These are phyloP conservation scores for Endocarpon pusillum DNA, from an alignment of 495 filamentous ascomycete genomes.

Conservation along the genomic window DNA sequence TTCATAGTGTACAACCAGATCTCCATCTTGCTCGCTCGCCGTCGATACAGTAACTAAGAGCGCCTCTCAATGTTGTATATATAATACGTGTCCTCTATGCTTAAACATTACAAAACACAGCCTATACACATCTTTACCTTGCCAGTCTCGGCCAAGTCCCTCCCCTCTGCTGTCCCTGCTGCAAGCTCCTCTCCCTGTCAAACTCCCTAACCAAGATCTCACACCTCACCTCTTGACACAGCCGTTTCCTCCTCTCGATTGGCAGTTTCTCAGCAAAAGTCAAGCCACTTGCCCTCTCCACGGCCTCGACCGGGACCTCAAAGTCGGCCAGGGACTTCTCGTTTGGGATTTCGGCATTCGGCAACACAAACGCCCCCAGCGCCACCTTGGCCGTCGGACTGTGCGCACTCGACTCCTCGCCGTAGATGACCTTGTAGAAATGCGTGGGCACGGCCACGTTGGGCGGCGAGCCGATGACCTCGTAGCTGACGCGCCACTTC, in stretches of 20 bases:
- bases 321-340: conserved; percentile 72
- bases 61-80: no score
- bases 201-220: conserved; percentile 65
- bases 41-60: no score
- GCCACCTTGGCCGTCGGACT: conserved; percentile 51
- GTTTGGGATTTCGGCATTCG: conserved; percentile 81
- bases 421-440: conserved; percentile 97
- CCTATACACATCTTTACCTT: no score
- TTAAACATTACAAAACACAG: no score
- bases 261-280: conserved; percentile 78
- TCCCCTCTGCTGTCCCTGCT: no score
- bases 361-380: conserved; percentile 85
- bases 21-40: no score
- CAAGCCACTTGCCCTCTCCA: conserved; percentile 81
- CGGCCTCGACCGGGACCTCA: conserved; percentile 80
- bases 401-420: conserved; percentile 56
- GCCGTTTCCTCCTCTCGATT: conserved; percentile 46
- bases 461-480: conserved; percentile 89
- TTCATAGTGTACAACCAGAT: no score
- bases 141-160: no score
- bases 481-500: conserved; percentile 90
- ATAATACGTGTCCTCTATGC: no score
- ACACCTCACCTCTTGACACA: conserved; percentile 78
- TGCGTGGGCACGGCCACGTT: conserved; percentile 94
- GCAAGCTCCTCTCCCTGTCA: conserved; percentile 21